Percentiles rank a stretch among this genome's conserved stretches.
phyloP scores from a whole-genome alignment of 768 basidiomycete species.

The Leccinum aurantiacum region DNA sequence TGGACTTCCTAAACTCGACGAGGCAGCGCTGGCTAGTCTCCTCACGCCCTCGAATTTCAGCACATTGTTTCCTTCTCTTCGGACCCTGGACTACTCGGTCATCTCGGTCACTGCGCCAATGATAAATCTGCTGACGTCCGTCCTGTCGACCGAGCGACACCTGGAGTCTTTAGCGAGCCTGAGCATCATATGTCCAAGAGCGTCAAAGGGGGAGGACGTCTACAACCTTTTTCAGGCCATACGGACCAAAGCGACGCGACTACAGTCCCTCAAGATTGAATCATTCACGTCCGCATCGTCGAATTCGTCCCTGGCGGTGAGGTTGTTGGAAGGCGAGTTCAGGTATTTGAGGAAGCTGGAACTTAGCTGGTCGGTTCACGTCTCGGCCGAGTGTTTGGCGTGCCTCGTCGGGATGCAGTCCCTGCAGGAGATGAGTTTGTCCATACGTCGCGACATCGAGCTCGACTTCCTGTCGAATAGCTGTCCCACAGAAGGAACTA shows the following conservation, averaged over 20 bases:
- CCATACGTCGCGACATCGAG: slow-evolving; percentile 20
- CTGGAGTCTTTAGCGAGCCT: slow-evolving; percentile 22
- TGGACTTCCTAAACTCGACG: slow-evolving; percentile 25
- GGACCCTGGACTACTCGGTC: slow-evolving; percentile 28
- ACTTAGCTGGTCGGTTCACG: slow-evolving; percentile 24
- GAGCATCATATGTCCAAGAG: slow-evolving; percentile 26
- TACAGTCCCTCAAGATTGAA: slow-evolving; percentile 23
- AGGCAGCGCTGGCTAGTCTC: slow-evolving; percentile 21
- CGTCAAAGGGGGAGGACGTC: slow-evolving; percentile 18
- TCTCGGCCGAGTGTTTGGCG: slow-evolving; percentile 25
- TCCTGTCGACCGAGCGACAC: slow-evolving; percentile 20
- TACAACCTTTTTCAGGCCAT: slow-evolving; percentile 25
- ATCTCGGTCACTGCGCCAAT: slow-evolving; percentile 23
- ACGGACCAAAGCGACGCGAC: slow-evolving; percentile 17
- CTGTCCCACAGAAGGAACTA: slow-evolving; percentile 1
- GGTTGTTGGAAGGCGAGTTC: slow-evolving; percentile 17
- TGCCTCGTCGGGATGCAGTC: slow-evolving; percentile 23
- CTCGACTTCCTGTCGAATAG: slow-evolving; percentile 13
- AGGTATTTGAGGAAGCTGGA: slow-evolving; percentile 24
- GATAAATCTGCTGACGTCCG: slow-evolving; percentile 17
- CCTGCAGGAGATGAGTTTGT: slow-evolving; percentile 26
- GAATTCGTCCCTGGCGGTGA: slow-evolving; percentile 16
- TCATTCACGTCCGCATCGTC: slow-evolving; percentile 21
- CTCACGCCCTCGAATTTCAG: slow-evolving; percentile 23
- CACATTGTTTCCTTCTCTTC: slow-evolving; percentile 26